Percentiles rank a stretch among this genome's conserved stretches.
Conservation (phyloP, 192 early-diverging fungal genomes). For the Backusella luteola region DNA sequence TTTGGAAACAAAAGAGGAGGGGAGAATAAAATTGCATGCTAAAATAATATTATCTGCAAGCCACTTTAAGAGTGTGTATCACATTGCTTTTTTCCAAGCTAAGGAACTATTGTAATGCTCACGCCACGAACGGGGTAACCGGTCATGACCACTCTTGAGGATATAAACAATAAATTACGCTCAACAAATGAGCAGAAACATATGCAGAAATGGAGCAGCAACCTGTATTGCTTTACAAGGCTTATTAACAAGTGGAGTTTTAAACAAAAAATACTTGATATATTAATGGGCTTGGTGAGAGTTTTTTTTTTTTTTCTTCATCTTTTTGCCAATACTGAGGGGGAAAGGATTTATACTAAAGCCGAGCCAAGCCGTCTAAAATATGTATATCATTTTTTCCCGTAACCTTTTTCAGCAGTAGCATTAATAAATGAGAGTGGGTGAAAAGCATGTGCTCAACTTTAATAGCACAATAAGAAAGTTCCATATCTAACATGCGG, state of each 20-base stretch:
- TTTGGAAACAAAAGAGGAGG: constrained; percentile 1
- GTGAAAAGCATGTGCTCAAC: neutral
- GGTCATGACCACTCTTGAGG: neutral
- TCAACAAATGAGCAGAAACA: neutral
- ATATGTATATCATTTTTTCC: neutral
- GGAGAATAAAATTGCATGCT: neutral
- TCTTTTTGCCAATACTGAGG: neutral
- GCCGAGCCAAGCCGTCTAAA: neutral
- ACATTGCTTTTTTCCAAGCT: neutral
- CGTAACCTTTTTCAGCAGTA: neutral
- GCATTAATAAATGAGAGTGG: neutral
- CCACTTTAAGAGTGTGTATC: constrained; percentile 6
- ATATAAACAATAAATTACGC: neutral
- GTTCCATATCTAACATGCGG: neutral
- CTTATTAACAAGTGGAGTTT: too few relatives aligned
- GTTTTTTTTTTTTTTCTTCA: neutral
- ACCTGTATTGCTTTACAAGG: too few relatives aligned
- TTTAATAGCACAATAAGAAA: neutral
- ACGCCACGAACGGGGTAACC: neutral
- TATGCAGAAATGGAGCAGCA: neutral
- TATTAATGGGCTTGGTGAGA: neutral
- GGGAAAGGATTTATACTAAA: neutral
- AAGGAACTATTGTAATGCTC: neutral
- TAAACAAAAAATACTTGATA: too few relatives aligned
- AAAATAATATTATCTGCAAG: constrained; percentile 1